Evolutionary conservation across 495 filamentous ascomycete species (phyloP).

Genomic region (Talaromyces thailandensis): DNA sequence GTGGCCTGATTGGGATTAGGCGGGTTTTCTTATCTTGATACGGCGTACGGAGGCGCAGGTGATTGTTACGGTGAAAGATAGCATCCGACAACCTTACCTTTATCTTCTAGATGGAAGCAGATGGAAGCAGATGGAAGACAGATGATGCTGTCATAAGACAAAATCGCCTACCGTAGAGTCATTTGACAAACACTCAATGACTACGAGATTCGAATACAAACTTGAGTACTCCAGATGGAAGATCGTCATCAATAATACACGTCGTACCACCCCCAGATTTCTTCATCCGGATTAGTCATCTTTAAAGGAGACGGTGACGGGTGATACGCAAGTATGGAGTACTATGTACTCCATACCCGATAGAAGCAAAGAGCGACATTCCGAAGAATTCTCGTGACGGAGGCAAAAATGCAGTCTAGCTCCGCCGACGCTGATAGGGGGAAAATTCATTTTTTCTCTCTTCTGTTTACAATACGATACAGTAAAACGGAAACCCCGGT

Average conservation of each 20-base stretch:
- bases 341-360: no score
- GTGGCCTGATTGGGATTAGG: neutral
- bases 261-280: neutral
- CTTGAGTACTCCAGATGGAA: neutral
- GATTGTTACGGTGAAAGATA: neutral
- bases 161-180: neutral
- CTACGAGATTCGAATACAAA: no score
- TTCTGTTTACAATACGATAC: neutral
- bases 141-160: neutral
- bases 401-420: neutral
- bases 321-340: no score
- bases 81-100: neutral
- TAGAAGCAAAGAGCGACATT: neutral
- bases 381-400: constrained; percentile 4
- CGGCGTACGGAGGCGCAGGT: neutral
- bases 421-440: neutral
- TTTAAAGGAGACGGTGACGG: neutral
- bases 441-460: neutral
- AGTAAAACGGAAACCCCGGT: neutral
- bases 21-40: neutral
- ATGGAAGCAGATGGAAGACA: neutral
- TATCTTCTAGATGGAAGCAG: neutral
- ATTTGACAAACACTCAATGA: neutral
- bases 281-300: neutral
- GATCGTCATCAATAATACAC: neutral